Percentiles rank a stretch among this genome's conserved stretches.
Conservation (phyloP, 805 yeast species). For the Kluyveromyces siamensis region DNA sequence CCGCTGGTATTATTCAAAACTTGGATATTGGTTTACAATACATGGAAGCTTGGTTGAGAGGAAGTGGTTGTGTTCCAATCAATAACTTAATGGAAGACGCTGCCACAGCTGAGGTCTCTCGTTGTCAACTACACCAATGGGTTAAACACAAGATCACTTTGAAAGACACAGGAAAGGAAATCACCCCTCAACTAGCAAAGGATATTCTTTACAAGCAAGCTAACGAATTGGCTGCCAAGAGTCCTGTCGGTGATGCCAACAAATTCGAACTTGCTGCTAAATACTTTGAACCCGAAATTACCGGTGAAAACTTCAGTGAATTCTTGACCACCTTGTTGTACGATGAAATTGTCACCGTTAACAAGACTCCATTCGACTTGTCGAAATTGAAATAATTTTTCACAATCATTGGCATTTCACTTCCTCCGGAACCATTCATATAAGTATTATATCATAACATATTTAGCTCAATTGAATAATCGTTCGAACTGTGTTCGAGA, state of each 20-base stretch:
- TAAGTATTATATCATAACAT: background rate
- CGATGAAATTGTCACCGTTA: constrained; percentile 43
- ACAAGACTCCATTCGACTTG: constrained; percentile 23
- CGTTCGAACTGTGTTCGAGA: too few relatives aligned
- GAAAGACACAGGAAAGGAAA: constrained; percentile 47
- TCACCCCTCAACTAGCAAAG: constrained; percentile 53
- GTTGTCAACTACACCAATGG: constrained; percentile 81
- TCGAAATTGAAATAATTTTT: constrained; percentile 8
- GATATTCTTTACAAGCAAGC: constrained; percentile 55
- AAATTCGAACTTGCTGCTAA: constrained; percentile 62
- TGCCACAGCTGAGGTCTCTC: constrained; percentile 80
- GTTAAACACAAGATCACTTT: constrained; percentile 57
- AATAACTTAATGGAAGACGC: constrained; percentile 85
- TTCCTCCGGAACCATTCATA: background rate
- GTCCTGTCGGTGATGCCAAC: constrained; percentile 41
- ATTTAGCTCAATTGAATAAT: too few relatives aligned
- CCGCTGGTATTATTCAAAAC: constrained; percentile 61
- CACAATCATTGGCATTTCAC: background rate
- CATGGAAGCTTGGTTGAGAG: constrained; percentile 82
- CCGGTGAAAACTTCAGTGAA: constrained; percentile 65
- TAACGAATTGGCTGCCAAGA: constrained; percentile 36
- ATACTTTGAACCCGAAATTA: constrained; percentile 63
- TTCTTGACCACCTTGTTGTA: constrained; percentile 70
- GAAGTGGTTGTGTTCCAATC: constrained; percentile 79
- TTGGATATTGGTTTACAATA: constrained; percentile 68